These are phyloP conservation scores for Erythrophleum fordii DNA, from an alignment of 306 rosid species.

Conservation along the genomic window DNA sequence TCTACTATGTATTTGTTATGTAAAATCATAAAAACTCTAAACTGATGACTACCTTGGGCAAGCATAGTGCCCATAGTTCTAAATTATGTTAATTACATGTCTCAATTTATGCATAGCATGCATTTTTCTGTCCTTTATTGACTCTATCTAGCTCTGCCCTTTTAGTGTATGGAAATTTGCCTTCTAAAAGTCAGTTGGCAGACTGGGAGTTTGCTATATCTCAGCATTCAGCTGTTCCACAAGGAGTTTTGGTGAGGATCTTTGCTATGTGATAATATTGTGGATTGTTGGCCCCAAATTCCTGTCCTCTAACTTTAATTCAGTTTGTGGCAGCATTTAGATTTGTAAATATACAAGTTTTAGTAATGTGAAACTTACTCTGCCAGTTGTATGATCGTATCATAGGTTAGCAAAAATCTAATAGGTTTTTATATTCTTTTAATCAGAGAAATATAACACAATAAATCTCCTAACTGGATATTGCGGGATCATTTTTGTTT, in stretches of 20 bases:
- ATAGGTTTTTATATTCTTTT: conserved; percentile 12
- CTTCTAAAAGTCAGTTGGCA: conserved; percentile 71
- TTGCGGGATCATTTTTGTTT: neutral
- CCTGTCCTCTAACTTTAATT: neutral
- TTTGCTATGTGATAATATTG: conserved; percentile 12
- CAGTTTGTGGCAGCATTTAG: neutral
- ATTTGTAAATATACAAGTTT: neutral
- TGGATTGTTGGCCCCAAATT: conserved; percentile 11
- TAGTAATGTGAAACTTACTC: neutral
- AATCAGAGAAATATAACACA: neutral
- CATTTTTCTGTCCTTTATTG: neutral
- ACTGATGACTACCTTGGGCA: neutral
- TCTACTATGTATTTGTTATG: conserved; percentile 1
- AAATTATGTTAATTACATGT: conserved; percentile 9
- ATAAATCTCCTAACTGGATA: neutral
- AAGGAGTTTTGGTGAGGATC: conserved; percentile 80
- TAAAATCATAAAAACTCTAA: neutral
- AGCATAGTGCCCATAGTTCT: neutral
- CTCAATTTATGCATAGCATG: neutral
- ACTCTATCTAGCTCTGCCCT: conserved; percentile 10
- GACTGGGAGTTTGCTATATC: conserved; percentile 85
- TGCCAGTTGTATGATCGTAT: neutral
- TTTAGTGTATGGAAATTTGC: conserved; percentile 92
- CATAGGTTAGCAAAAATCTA: conserved; percentile 3
- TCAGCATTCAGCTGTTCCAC: conserved; percentile 94